Evolutionary conservation across 2,329 filamentous ascomycete species (phyloP).

Genomic region (Trichoderma atroviride): DNA sequence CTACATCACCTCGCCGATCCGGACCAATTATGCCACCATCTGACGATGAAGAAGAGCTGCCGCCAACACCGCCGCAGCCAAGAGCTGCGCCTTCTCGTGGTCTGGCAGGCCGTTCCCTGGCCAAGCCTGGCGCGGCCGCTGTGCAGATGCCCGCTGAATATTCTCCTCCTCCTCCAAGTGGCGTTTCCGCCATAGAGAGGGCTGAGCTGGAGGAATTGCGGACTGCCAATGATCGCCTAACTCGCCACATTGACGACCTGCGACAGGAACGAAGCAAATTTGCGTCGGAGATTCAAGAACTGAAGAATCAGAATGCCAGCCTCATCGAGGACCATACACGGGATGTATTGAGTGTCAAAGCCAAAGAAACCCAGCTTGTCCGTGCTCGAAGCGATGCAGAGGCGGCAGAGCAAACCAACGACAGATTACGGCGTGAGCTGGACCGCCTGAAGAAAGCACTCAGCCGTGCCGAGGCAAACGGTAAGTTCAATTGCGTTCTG

Average conservation of each 20-base stretch:
- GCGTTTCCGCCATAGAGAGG: slow-evolving; percentile 76
- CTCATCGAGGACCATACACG: slow-evolving; percentile 96
- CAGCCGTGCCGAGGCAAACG: slow-evolving; percentile 57
- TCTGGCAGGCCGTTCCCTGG: slow-evolving; percentile 81
- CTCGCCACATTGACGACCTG: slow-evolving; percentile 75
- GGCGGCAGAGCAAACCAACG: slow-evolving; percentile 81
- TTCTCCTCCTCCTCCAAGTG: slow-evolving; percentile 63
- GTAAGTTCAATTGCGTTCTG: slow-evolving; percentile 30
- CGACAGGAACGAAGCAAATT: slow-evolving; percentile 80
- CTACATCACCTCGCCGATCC: slow-evolving; percentile 58
- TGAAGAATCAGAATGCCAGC: slow-evolving; percentile 95
- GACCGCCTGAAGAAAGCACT: slow-evolving; percentile 91
- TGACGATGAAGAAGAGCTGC: slow-evolving; percentile 63
- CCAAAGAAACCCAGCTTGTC: slow-evolving; percentile 96
- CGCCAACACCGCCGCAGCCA: slow-evolving; percentile 60
- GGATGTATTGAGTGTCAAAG: slow-evolving; percentile 94
- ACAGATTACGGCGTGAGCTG: slow-evolving; percentile 82
- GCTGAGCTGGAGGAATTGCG: slow-evolving; percentile 92
- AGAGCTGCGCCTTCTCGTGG: slow-evolving; percentile 71
- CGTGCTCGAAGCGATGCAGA: slow-evolving; percentile 89
- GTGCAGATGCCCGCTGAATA: slow-evolving; percentile 51
- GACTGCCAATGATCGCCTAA: slow-evolving; percentile 76
- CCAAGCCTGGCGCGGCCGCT: slow-evolving; percentile 66
- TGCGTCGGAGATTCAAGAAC: slow-evolving; percentile 84
- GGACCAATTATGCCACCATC: slow-evolving; percentile 54